Base-by-base conservation (phyloP, 129 eudicot species). In the Logfia minima region DNA sequence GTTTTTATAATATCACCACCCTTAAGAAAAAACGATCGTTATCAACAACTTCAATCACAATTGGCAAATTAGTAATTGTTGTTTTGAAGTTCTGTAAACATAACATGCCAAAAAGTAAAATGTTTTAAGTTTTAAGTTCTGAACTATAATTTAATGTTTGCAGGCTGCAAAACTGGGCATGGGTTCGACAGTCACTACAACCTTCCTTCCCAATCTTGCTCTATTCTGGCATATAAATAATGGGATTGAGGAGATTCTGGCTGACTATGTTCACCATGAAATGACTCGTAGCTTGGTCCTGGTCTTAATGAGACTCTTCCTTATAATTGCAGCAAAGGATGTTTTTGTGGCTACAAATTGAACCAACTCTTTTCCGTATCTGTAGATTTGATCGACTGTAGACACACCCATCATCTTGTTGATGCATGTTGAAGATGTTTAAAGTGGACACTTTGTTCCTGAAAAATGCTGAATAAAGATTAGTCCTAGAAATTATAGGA, bases 191-290 rank as follows among this genome's bases (percentile, higher is more conserved):
- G 71, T 51, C 32, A 28, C 84, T 6, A 32, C 84, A 68, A 75
- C 84, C 17, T 81, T 81, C 43, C 29, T 81, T 29, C 84, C 84
- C 3, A 81, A 62, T 75, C 84, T 81, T 11, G 84, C 84, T 75
- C 62, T 75, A 43, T 81, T 81, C 22, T 81, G 84, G 84, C 85
- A 82, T 55, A 82, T 76, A 63, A 82, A 82, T 58, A 82, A 84
- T 16, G 87, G 87, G 43, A 75, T 84, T 6, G 84, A 82, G 67
- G 88, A 85, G 86, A 85, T 85, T 75, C 60, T 85, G 81, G 86
- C 88, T 6, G 88, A 85, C 79, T 79, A 82, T 16, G 88, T 85
- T 78, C 88, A 85, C 81, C 88, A 85, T 16, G 84, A 85, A 75
- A 85, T 85, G 88, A 78, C 88, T 68, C 86, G 86, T 72, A 82